phyloP scores from a whole-genome alignment of 2,329 filamentous ascomycete species.

The Fusarium newnesense region DNA sequence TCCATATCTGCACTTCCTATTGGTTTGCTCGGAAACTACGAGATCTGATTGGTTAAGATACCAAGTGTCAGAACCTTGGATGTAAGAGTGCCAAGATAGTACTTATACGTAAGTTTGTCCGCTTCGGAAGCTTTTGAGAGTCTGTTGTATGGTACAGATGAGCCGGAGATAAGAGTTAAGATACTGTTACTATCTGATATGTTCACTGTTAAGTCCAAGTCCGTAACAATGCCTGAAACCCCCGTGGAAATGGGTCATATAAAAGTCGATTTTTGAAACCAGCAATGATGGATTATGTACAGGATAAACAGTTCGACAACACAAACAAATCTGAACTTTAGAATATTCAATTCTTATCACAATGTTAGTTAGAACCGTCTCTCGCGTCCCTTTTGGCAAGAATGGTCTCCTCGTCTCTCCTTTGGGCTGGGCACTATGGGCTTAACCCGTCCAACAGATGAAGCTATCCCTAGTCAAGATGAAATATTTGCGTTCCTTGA shows the following conservation, averaged over 20 bases:
- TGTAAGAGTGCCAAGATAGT: background rate
- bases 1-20: conserved; percentile 4
- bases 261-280: background rate
- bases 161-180: background rate
- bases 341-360: background rate
- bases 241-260: background rate
- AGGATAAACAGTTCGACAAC: background rate
- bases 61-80: background rate
- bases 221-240: background rate
- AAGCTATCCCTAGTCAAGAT: conserved; percentile 51
- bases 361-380: background rate
- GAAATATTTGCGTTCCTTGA: conserved; percentile 62
- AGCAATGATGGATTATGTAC: background rate
- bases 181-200: background rate
- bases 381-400: conserved; percentile 51
- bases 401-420: conserved; percentile 60
- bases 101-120: background rate
- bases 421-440: conserved; percentile 65
- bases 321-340: background rate
- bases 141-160: background rate
- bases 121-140: background rate
- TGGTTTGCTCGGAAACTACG: conserved; percentile 35
- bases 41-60: conserved; percentile 26
- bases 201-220: background rate
- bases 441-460: conserved; percentile 31